Percentiles rank a stretch among this genome's conserved stretches.
Conservation (phyloP, 805 yeast species). For the Lipomyces sp. region DNA sequence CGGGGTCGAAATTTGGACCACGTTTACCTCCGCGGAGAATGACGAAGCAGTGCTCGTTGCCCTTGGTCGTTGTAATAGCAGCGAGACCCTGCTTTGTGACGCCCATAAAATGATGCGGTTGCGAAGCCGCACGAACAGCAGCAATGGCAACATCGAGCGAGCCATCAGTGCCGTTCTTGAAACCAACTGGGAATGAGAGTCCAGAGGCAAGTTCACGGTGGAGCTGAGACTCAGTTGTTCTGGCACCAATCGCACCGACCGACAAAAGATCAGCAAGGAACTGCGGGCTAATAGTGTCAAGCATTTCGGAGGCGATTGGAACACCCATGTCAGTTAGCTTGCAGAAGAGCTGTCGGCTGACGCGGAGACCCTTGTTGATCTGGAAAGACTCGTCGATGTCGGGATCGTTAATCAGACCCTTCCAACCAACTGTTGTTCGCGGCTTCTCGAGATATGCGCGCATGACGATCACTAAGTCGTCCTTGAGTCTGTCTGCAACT, state of each 20-base stretch:
- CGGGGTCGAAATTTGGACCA: constrained; percentile 90
- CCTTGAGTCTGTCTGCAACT: constrained; percentile 69
- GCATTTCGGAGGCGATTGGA: constrained; percentile 97
- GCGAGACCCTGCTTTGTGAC: constrained; percentile 97
- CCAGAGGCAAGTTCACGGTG: constrained; percentile 98
- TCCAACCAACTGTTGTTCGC: constrained; percentile 99
- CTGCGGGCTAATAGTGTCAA: constrained; percentile 97
- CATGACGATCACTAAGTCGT: constrained; percentile 86
- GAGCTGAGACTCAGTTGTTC: constrained; percentile 97
- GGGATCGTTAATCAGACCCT: constrained; percentile 96
- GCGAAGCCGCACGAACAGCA: constrained; percentile 89
- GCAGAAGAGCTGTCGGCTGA: constrained; percentile 82
- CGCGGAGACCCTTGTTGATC: constrained; percentile 90
- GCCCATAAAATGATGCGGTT: constrained; percentile 93
- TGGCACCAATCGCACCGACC: constrained; percentile 98
- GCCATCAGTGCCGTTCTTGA: constrained; percentile 99
- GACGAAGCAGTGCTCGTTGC: constrained; percentile 92
- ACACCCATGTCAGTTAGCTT: constrained; percentile 78
- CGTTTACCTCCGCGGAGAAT: constrained; percentile 94
- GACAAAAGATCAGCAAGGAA: constrained; percentile 87
- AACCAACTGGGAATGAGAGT: constrained; percentile 97
- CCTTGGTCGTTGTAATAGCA: constrained; percentile 94
- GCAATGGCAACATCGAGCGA: constrained; percentile 89
- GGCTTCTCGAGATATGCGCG: constrained; percentile 98
- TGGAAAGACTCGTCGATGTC: constrained; percentile 90